A percentile compares a stretch with the other conserved stretches of the same genome.
Evolutionary conservation across 2,329 filamentous ascomycete species (phyloP).

Genomic region (Furcasterigmium sp.): DNA sequence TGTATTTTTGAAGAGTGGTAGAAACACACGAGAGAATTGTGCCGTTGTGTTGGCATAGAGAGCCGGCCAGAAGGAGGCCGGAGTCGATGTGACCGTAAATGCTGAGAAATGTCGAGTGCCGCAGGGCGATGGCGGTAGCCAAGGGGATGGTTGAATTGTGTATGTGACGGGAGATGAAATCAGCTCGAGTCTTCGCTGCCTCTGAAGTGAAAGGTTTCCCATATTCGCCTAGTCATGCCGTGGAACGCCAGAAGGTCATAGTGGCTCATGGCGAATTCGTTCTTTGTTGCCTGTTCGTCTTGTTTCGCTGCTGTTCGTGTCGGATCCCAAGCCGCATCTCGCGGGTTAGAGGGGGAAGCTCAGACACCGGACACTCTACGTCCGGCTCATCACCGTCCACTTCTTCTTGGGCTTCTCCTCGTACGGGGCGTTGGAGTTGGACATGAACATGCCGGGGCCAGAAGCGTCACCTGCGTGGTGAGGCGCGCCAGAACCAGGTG

Average conservation of each 20-base stretch:
- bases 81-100: too few relatives aligned
- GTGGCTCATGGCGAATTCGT: background rate
- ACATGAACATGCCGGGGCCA: slow-evolving; percentile 25
- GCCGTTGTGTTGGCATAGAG: too few relatives aligned
- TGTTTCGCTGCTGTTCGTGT: background rate
- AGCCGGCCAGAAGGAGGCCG: too few relatives aligned
- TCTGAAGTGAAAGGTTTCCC: too few relatives aligned
- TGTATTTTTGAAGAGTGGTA: too few relatives aligned
- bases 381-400: slow-evolving; percentile 39
- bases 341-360: background rate
- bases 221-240: background rate
- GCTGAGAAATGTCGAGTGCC: too few relatives aligned
- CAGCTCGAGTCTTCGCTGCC: too few relatives aligned
- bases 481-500: slow-evolving; percentile 12
- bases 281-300: background rate
- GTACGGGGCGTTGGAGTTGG: slow-evolving; percentile 22
- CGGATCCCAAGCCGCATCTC: background rate
- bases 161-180: too few relatives aligned
- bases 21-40: too few relatives aligned
- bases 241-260: background rate
- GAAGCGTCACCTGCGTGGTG: slow-evolving; percentile 16
- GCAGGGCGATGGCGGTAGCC: too few relatives aligned
- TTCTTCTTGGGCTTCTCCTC: slow-evolving; percentile 41
- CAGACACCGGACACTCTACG: slow-evolving; percentile 18
- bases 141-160: too few relatives aligned